A percentile compares a stretch with the other conserved stretches of the same genome.
These are phyloP conservation scores for Botrytis medusae DNA, from an alignment of 2,329 filamentous ascomycete species.

Conservation along the genomic window DNA sequence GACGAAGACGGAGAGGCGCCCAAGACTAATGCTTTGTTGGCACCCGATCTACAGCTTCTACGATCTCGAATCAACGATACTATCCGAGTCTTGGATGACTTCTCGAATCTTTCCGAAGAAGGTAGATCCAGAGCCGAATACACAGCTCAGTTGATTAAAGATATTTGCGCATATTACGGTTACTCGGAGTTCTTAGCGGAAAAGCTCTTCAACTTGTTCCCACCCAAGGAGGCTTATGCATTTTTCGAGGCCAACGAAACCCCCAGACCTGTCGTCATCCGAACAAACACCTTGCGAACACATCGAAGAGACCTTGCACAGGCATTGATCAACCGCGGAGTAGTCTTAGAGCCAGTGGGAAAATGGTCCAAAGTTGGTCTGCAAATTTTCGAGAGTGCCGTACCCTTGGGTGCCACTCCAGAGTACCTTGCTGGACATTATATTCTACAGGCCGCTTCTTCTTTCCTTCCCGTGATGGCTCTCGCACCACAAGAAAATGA, in stretches of 20 bases:
- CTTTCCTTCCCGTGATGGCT: conserved; percentile 97
- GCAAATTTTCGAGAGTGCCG: conserved; percentile 89
- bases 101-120: conserved; percentile 76
- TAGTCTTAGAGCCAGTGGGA: conserved; percentile 92
- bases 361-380: conserved; percentile 99
- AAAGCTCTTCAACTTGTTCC: conserved; percentile 91
- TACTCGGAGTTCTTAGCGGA: conserved; percentile 94
- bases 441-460: conserved; percentile 94
- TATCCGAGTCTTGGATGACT: conserved; percentile 86
- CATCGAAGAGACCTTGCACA: conserved; percentile 81
- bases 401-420: conserved; percentile 81
- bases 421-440: conserved; percentile 98
- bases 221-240: conserved; percentile 89
- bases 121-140: conserved; percentile 86
- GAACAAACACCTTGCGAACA: conserved; percentile 89
- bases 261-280: conserved; percentile 87
- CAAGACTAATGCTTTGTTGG: conserved; percentile 64
- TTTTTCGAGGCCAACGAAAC: conserved; percentile 99
- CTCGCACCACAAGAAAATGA: conserved; percentile 91
- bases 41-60: conserved; percentile 86
- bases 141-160: conserved; percentile 79
- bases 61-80: conserved; percentile 89
- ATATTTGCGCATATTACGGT: conserved; percentile 95
- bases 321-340: conserved; percentile 90
- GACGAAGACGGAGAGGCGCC: conserved; percentile 60